A percentile compares a stretch with the other conserved stretches of the same genome.
These are phyloP conservation scores for Didymella arachidicola DNA, from an alignment of 2,329 filamentous ascomycete genomes.

Conservation along the genomic window DNA sequence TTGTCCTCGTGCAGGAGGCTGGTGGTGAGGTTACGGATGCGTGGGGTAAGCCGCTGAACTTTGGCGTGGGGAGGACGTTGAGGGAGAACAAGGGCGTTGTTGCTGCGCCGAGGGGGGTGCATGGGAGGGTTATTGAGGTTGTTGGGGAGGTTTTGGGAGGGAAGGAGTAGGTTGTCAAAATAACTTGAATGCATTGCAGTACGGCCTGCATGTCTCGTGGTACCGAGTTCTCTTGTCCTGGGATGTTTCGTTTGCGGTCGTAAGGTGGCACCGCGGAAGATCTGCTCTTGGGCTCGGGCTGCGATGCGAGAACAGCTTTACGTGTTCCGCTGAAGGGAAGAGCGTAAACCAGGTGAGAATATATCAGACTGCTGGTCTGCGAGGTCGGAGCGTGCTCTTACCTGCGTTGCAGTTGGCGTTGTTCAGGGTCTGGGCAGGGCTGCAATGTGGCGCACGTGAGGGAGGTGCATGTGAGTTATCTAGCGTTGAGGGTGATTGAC, in stretches of 20 bases:
- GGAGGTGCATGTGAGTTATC: background rate
- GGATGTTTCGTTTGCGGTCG: no score
- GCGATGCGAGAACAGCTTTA: no score
- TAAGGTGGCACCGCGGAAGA: no score
- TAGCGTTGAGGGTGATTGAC: no score
- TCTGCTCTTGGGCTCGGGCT: no score
- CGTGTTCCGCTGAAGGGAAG: background rate
- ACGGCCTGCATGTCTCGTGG: no score
- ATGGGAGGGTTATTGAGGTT: conserved; percentile 77
- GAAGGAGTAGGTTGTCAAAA: no score
- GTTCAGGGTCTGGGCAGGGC: background rate
- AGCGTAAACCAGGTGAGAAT: background rate
- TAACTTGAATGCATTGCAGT: no score
- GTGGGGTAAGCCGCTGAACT: conserved; percentile 83
- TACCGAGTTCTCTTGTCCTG: no score
- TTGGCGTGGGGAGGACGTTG: conserved; percentile 84
- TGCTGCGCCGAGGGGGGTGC: conserved; percentile 79
- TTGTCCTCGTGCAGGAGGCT: conserved; percentile 91
- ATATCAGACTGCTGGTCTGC: background rate
- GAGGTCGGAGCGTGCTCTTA: background rate
- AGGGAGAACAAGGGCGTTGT: conserved; percentile 92
- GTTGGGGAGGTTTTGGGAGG: conserved; percentile 78
- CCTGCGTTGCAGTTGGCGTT: background rate
- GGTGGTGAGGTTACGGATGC: conserved; percentile 93
- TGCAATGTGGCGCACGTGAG: background rate